Evolutionary conservation across 371 early-diverging fungal species (phyloP), one percentile per base, ranked within the genome.

Genomic region (Antonospora locustae): DNA sequence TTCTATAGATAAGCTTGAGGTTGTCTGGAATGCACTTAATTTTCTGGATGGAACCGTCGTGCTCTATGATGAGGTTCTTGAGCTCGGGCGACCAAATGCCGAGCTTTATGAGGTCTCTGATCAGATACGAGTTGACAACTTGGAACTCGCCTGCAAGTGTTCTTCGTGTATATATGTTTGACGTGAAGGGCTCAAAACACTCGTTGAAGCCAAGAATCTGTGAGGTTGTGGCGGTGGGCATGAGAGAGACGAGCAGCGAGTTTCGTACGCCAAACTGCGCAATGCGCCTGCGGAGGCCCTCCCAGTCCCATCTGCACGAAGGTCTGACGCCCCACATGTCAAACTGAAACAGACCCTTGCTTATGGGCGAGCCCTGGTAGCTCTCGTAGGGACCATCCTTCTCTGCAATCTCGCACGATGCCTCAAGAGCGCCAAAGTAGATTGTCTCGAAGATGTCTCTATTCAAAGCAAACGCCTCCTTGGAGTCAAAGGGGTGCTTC

Each of bases 81-180:
- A 92, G 83, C 41, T 80, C 77, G 51, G 92, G 87, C 68, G 83
- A 82, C 98, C 98, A 97, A 40, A 95, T 69, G 24, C 84, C 84
- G 36, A 85, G 74, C 46, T 86, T 85, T 5, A 88, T 84, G 28
- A 97, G 76, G 58, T 95, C 95, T 55, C 84, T 83, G 38, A 95
- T 75, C 69, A 97, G 74, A 78, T 90, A 86, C 20, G 83, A 84
- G 76, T 97, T 97, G 38, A 97, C 94, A 24, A 95, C 82, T 76
- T 95, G 95, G 83, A 95, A 95, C 75, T 97, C 98, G 28, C 98
- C 98, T 22, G 93, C 88, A 51, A 92, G 77, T 2, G 93, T 95
- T 62, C 98, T 84, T 28, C 95, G 84, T 3, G 88, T 89, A 73
- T 90, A 97, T 51, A 97, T 84, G 76, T 97, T 97, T 73, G 82